Conservation (phyloP, 2,329 filamentous ascomycete species). For the Aspergillus pseudotamarii region DNA sequence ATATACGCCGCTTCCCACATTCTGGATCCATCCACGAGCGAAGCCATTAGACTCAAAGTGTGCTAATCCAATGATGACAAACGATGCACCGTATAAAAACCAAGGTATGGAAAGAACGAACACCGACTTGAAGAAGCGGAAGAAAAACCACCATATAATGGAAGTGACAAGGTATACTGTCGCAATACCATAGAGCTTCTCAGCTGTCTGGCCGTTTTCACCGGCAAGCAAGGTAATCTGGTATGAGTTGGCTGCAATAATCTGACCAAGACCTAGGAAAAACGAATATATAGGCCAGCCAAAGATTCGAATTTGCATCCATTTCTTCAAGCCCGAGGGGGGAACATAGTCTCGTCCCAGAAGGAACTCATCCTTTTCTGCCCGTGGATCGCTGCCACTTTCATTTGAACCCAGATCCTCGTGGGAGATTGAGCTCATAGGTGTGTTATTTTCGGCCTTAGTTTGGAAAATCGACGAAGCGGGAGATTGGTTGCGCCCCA, state of each 20-base stretch:
- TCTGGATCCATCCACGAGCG: slow-evolving; percentile 58
- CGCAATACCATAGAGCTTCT: slow-evolving; percentile 63
- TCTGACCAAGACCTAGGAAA: slow-evolving; percentile 63
- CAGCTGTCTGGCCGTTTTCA: slow-evolving; percentile 60
- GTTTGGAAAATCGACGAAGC: slow-evolving; percentile 36
- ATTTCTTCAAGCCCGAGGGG: slow-evolving; percentile 58
- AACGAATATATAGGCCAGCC: slow-evolving; percentile 68
- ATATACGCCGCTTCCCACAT: slow-evolving; percentile 64
- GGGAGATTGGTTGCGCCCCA: slow-evolving; percentile 53
- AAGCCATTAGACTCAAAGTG: slow-evolving; percentile 52
- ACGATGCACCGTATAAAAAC: slow-evolving; percentile 64
- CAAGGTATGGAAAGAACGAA: slow-evolving; percentile 64
- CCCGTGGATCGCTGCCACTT: slow-evolving; percentile 39
- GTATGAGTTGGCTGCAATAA: slow-evolving; percentile 68
- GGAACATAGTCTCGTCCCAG: slow-evolving; percentile 59
- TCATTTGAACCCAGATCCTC: slow-evolving; percentile 39
- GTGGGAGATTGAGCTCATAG: slow-evolving; percentile 45
- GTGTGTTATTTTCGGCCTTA: slow-evolving; percentile 38
- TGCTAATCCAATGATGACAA: slow-evolving; percentile 64
- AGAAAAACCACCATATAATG: slow-evolving; percentile 65
- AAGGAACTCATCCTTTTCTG: slow-evolving; percentile 57
- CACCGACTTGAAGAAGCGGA: slow-evolving; percentile 60
- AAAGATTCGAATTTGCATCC: slow-evolving; percentile 60
- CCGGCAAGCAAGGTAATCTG: slow-evolving; percentile 70
- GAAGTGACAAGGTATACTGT: slow-evolving; percentile 62